Evolutionary conservation across 306 rosid genomes (phyloP), one percentile per base, ranked within the genome.

Genomic region (Lathyrus tuberosus): DNA sequence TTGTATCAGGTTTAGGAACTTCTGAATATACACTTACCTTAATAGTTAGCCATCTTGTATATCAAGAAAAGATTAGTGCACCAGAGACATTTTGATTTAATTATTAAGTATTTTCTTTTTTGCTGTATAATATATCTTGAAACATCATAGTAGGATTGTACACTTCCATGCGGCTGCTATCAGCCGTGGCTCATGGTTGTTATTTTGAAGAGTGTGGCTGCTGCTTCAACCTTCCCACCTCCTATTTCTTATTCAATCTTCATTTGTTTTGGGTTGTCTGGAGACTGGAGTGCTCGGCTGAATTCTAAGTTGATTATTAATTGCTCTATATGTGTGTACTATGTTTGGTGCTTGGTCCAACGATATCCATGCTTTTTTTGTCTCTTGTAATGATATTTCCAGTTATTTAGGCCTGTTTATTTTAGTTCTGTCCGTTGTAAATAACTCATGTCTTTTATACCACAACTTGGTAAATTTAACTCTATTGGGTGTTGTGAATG

Each of bases 1-100:
- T 54, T 40, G 6, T 43, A 24, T 26, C 15, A 7, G 49, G 72
- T 57, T 56, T 64, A 47, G 54, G 73, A 67, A 8, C 42, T 11
- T 62, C 24, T 54, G 48, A 67, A 58, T 65, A 65, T 56, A 60
- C 60, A 62, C 54, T 52, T 61, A 26, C 28, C 38, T 43, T 47
- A 12, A 52, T 24, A 35, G 24, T 72, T 47, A n/a, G 30, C 16
- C 51, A 37, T 62, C 41, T 57, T 28, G 61, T 57, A 42, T 20
- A 14, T 42, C n/a, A 35, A 53, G 63, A 12, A 53, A 57, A 37
- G 26, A 62, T 18, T 31, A 43, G 42, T 69, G 16, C 38, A 44
- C 15, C 5, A 0, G 43, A 63, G 24, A 62, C 49, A 33, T 70
- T 59, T 65, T 76, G 31, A 75, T 65, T 57, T 70, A 30, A 16